Conservation (phyloP, 202 grass and related monocot genomes). For the Schoenoplectus tabernaemontani region DNA sequence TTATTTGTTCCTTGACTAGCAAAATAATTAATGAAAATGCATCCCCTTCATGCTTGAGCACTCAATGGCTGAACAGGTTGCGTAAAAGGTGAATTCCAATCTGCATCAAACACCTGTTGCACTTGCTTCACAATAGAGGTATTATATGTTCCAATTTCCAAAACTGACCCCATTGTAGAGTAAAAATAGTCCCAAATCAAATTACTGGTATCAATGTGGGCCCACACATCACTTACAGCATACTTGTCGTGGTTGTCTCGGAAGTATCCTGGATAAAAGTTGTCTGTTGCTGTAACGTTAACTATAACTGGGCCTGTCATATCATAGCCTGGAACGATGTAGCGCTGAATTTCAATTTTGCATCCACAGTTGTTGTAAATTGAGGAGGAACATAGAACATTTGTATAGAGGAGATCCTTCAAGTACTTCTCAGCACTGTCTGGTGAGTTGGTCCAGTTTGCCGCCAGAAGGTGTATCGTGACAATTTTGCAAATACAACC, state of each 20-base stretch:
- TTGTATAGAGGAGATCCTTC: constrained; percentile 70
- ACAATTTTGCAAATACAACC: constrained; percentile 65
- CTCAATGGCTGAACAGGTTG: constrained; percentile 40
- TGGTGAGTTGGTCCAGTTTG: constrained; percentile 74
- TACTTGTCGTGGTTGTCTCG: constrained; percentile 93
- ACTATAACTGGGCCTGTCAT: constrained; percentile 43
- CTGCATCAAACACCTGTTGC: constrained; percentile 66
- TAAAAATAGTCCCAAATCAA: constrained; percentile 96
- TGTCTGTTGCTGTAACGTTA: constrained; percentile 27
- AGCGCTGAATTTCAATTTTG: constrained; percentile 65
- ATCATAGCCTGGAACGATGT: constrained; percentile 58
- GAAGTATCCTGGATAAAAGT: constrained; percentile 47
- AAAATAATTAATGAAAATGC: neutral
- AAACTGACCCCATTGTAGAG: constrained; percentile 79
- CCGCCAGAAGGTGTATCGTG: constrained; percentile 60
- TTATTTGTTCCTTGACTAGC: neutral
- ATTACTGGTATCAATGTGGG: constrained; percentile 81
- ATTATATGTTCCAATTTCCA: constrained; percentile 53
- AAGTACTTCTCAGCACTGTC: constrained; percentile 60
- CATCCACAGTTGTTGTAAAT: constrained; percentile 52
- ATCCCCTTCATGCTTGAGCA: neutral
- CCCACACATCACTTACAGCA: constrained; percentile 49
- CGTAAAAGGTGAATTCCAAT: constrained; percentile 76
- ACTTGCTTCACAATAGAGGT: constrained; percentile 54
- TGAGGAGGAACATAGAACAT: constrained; percentile 53